Evolutionary conservation across 1,139 yeast species (phyloP).

Genomic region (Diutina mesorugosa): DNA sequence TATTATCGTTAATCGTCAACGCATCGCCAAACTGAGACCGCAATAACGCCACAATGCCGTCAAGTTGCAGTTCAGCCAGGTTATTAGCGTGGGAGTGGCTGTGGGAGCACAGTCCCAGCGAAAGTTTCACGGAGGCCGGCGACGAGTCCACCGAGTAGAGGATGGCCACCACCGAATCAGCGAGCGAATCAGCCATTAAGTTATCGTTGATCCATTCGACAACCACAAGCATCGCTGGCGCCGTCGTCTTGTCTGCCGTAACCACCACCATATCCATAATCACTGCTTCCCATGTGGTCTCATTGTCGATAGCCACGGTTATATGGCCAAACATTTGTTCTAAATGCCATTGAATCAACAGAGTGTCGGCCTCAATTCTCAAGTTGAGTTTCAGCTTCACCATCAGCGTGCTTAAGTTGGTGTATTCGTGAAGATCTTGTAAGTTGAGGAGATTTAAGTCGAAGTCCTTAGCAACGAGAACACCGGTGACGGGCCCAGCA

Average conservation of each 20-base stretch:
- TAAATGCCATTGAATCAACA: constrained; percentile 76
- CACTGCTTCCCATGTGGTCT: constrained; percentile 38
- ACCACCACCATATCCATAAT: constrained; percentile 34
- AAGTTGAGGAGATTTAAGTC: constrained; percentile 72
- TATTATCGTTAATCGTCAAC: constrained; percentile 25
- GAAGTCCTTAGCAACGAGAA: constrained; percentile 83
- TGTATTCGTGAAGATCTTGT: constrained; percentile 78
- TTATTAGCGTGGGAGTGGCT: constrained; percentile 6
- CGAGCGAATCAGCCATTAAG: constrained; percentile 76
- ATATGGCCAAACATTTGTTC: constrained; percentile 92
- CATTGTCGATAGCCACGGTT: constrained; percentile 50
- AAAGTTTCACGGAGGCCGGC: constrained; percentile 84
- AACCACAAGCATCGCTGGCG: constrained; percentile 24
- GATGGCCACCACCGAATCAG: constrained; percentile 88
- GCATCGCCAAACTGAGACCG: constrained; percentile 84
- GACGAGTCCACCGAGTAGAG: constrained; percentile 85
- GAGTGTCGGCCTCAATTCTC: constrained; percentile 68
- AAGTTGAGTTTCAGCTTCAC: constrained; percentile 73
- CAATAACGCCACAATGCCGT: constrained; percentile 50
- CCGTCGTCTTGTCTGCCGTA: constrained; percentile 30
- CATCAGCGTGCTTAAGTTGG: constrained; percentile 77
- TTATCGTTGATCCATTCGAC: constrained; percentile 90
- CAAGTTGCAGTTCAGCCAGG: constrained; percentile 17
- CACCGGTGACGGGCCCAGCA: constrained; percentile 49
- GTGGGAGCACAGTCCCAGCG: constrained; percentile 48